Base-by-base conservation (phyloP, 352 stramenopile species). In the Globisporangium barbulae region DNA sequence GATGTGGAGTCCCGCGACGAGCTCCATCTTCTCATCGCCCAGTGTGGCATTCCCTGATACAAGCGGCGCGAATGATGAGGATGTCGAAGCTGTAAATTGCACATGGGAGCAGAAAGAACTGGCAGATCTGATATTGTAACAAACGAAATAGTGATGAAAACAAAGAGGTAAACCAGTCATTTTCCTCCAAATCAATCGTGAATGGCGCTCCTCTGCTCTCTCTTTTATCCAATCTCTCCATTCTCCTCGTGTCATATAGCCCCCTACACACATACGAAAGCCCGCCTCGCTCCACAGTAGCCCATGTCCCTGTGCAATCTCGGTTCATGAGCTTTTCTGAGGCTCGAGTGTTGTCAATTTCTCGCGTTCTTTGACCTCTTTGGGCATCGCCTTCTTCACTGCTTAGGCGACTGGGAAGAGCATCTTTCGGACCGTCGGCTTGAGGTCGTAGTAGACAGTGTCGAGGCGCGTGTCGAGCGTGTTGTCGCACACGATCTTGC, bases 401-500 rank as follows among this genome's bases (percentile, higher is more conserved):
- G 6, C 35, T 75, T 84, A 90, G 21, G 69, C 67, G 47, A 69
- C 77, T 17, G 84, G 82, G 73, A 93, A 93, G 48, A 93, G 60
- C 77, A 83, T 83, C 71, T 93, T 89, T 68, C 84, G 84, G 45
- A 93, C 75, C 48, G 72, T 81, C 25, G 84, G 84, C 74, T 90
- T 91, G 61, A 90, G 74, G 53, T 93, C 84, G 73, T 93, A 93
- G 74, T 91, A 91, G 59, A 93, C 78, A 64, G 84, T 78, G 74
- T 89, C 72, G 57, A 93, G 78, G 53, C 84, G 84, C 71, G 91
- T 96, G 70, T 97, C 87, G 72, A 99, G 89, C 60, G 96, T 99
- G 76, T 99, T 99, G 81, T 99, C 96, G 68, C 95, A 98, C 50
- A 99, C 90, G 74, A 99, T 98, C 74, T 97, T 97, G 78, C 94